Evolutionary conservation across 2,329 filamentous ascomycete species (phyloP), one percentile per base, ranked within the genome.

Genomic region (Parastagonospora nodorum): DNA sequence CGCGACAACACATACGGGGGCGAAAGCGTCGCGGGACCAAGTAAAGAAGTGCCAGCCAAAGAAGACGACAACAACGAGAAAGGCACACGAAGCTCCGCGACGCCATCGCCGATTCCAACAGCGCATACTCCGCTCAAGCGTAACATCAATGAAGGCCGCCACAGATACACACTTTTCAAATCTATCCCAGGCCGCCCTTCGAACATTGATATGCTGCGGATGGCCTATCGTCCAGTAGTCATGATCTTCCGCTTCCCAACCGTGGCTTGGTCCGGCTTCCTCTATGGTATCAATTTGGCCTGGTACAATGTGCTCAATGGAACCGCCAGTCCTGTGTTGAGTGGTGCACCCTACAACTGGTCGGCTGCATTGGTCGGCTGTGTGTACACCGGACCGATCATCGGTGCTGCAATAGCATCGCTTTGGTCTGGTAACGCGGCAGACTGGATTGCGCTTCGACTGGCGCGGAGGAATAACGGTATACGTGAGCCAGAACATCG

Each of bases 401-500:
- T 53, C 14, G 45, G 38, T 11, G 43, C 31, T 12, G 29, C 32
- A 14, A n/a, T 51, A 8, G 37, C 39, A 5, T 42, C 50, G 8
- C 15, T 49, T 6, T 41, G 15, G 29, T 39, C 15, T 12, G 41
- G 28, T 30, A 15, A 14, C 29, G 32, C 32, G 5, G 32, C 29
- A 12, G 50, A 53, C 29, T 41, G 40, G 37, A 38, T 67, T n/a
- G 35, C 46, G 5, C n/a, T 53, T 14, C 11, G 36, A 14, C 42
- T 49, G n/a, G 73, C 73, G 2, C 58, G 73, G 1, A 54, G 64
- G 2, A 74, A 74, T 47, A 42, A 46, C 12, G 74, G 74, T 14
- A 61, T 75, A n/a, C 47, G 67, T 5, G 73, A 76, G 50, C 54
- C 72, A 0, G 74, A 76, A 43, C 61, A 73, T 35, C 55, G 70